Evolutionary conservation across 108 stramenopile genomes (phyloP).

Genomic region (Cyclotella baltica): DNA sequence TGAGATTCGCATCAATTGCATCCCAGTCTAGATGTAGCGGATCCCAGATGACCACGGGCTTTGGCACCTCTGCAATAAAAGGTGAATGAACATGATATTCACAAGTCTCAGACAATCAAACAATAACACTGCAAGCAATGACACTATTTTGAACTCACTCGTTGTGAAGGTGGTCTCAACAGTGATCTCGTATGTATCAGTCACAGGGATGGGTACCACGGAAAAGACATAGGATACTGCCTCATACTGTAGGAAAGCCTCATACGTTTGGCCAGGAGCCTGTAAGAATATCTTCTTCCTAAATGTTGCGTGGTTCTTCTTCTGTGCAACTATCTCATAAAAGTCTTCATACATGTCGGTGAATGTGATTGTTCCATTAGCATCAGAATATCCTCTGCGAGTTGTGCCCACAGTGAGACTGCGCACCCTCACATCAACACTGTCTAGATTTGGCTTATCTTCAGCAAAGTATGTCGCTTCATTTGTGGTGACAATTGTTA

Average conservation of each 20-base stretch:
- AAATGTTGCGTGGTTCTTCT: conserved; percentile 25
- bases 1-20: conserved; percentile 8
- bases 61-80: too few relatives aligned
- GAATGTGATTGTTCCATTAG: conserved; percentile 33
- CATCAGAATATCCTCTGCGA: conserved; percentile 14
- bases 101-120: too few relatives aligned
- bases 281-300: conserved; percentile 24
- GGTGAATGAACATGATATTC: too few relatives aligned
- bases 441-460: conserved; percentile 38
- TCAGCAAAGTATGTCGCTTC: conserved; percentile 44
- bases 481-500: conserved; percentile 34
- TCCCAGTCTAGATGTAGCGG: conserved; percentile 28
- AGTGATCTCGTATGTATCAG: conserved; percentile 36
- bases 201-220: conserved; percentile 29
- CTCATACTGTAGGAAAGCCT: conserved; percentile 35
- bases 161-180: conserved; percentile 48
- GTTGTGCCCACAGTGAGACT: conserved; percentile 24
- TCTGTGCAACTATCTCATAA: conserved; percentile 42
- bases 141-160: too few relatives aligned
- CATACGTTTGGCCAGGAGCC: conserved; percentile 23
- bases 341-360: conserved; percentile 30
- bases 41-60: conserved; percentile 35
- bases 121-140: too few relatives aligned
- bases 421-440: conserved; percentile 33
- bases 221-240: conserved; percentile 36